Evolutionary conservation across 768 basidiomycete genomes (phyloP).

Genomic region (Termitomyces sp.): DNA sequence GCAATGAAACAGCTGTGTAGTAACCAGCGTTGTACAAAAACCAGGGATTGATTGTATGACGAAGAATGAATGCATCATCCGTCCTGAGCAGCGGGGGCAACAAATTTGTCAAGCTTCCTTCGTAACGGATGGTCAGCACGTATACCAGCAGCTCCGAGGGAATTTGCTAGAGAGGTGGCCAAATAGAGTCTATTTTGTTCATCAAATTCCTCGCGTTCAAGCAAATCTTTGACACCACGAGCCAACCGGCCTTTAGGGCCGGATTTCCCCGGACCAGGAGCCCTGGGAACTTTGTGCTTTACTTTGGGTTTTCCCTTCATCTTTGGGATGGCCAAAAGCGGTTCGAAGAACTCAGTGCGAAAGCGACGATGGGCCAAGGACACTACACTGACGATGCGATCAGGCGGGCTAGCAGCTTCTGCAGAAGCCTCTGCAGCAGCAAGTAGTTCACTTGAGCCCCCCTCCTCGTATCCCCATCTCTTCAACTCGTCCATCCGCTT

Average conservation of each 20-base stretch:
- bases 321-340: slow-evolving; percentile 64
- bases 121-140: slow-evolving; percentile 62
- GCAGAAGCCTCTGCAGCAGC: slow-evolving; percentile 63
- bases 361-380: slow-evolving; percentile 69
- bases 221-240: slow-evolving; percentile 58
- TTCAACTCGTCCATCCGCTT: slow-evolving; percentile 56
- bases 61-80: not conserved
- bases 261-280: slow-evolving; percentile 32
- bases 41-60: not conserved
- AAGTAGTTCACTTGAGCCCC: slow-evolving; percentile 40
- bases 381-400: slow-evolving; percentile 60
- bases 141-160: slow-evolving; percentile 50
- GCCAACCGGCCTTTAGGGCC: slow-evolving; percentile 64
- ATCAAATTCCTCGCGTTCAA: slow-evolving; percentile 47
- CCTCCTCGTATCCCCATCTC: slow-evolving; percentile 65
- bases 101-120: slow-evolving; percentile 60
- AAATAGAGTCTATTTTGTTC: slow-evolving; percentile 42
- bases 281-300: slow-evolving; percentile 44
- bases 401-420: slow-evolving; percentile 65
- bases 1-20: not conserved
- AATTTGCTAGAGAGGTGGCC: slow-evolving; percentile 44
- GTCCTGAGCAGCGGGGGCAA: slow-evolving; percentile 20
- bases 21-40: not conserved
- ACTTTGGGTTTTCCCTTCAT: slow-evolving; percentile 48
- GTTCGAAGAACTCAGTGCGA: slow-evolving; percentile 68